Percentiles rank a stretch among this genome's conserved stretches.
Evolutionary conservation across 2,329 filamentous ascomycete genomes (phyloP).

Genomic region (Epicoccum nigrum): DNA sequence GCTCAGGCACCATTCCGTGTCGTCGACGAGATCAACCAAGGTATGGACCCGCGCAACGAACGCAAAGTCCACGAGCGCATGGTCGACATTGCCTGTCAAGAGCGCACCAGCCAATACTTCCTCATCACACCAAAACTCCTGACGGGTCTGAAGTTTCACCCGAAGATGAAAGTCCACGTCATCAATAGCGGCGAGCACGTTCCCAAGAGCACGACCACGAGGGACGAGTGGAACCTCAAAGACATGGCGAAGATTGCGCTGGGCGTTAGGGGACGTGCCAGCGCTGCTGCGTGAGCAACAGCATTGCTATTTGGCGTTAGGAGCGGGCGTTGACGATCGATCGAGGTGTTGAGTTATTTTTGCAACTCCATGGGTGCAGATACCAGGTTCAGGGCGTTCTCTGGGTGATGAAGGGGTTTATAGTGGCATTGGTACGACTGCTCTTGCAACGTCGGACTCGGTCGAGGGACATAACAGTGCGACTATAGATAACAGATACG

Average conservation of each 20-base stretch:
- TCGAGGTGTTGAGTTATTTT: not conserved
- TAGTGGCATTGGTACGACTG: conserved; percentile 6
- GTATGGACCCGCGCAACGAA: conserved; percentile 98
- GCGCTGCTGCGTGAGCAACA: conserved; percentile 21
- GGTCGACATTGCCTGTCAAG: conserved; percentile 93
- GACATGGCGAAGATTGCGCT: conserved; percentile 46
- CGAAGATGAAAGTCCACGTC: conserved; percentile 89
- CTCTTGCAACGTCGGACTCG: conserved; percentile 2
- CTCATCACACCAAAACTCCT: conserved; percentile 96
- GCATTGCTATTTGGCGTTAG: not conserved
- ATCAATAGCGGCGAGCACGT: conserved; percentile 84
- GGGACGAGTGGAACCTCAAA: conserved; percentile 53
- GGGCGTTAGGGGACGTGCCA: conserved; percentile 32
- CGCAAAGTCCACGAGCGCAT: conserved; percentile 97
- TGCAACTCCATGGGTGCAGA: conserved; percentile 6
- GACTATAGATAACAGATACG: conserved; percentile 7
- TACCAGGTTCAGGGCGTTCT: conserved; percentile 11
- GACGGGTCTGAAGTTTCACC: conserved; percentile 81
- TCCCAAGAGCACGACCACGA: conserved; percentile 43
- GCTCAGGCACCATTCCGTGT: conserved; percentile 96
- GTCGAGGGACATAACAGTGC: conserved; percentile 6
- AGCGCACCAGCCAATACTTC: conserved; percentile 82
- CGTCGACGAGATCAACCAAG: conserved; percentile 99
- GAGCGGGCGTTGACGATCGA: not conserved
- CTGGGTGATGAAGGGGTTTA: not conserved